A percentile compares a stretch with the other conserved stretches of the same genome.
phyloP scores from a whole-genome alignment of 2,329 filamentous ascomycete genomes.

The Ophiognomonia clavigignenti-juglandacearum region DNA sequence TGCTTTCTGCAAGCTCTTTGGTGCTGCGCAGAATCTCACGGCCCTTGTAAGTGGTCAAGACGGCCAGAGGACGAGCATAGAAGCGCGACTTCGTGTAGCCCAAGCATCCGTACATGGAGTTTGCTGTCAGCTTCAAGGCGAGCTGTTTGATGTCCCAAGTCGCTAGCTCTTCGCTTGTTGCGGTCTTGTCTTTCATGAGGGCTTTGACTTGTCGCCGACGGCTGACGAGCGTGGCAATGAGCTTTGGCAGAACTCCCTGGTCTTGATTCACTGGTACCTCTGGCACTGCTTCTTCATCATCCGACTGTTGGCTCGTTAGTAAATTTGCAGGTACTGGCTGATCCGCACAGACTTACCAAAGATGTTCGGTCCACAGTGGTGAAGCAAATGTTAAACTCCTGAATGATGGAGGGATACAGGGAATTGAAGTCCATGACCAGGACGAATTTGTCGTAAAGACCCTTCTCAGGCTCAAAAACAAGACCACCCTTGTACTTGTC shows the following conservation, averaged over 20 bases:
- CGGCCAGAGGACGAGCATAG: constrained; percentile 89
- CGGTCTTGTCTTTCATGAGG: constrained; percentile 90
- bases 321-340: background rate
- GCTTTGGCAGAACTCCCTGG: constrained; percentile 79
- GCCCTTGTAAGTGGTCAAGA: constrained; percentile 95
- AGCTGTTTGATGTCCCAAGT: constrained; percentile 99
- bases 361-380: constrained; percentile 83
- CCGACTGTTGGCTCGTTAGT: constrained; percentile 44
- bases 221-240: constrained; percentile 88
- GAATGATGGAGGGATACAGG: constrained; percentile 95
- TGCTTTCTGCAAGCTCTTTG: constrained; percentile 90
- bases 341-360: constrained; percentile 48
- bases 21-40: constrained; percentile 95
- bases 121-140: constrained; percentile 93
- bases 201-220: constrained; percentile 90
- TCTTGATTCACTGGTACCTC: constrained; percentile 76
- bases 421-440: constrained; percentile 99
- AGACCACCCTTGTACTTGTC: constrained; percentile 99
- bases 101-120: constrained; percentile 99
- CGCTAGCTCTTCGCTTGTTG: constrained; percentile 78
- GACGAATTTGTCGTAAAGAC: constrained; percentile 95
- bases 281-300: constrained; percentile 84
- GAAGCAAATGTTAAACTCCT: constrained; percentile 99
- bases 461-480: constrained; percentile 96
- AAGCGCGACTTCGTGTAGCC: constrained; percentile 96